Conservation (phyloP, 345 rosid genomes). For the Odontarrhena argentea region DNA sequence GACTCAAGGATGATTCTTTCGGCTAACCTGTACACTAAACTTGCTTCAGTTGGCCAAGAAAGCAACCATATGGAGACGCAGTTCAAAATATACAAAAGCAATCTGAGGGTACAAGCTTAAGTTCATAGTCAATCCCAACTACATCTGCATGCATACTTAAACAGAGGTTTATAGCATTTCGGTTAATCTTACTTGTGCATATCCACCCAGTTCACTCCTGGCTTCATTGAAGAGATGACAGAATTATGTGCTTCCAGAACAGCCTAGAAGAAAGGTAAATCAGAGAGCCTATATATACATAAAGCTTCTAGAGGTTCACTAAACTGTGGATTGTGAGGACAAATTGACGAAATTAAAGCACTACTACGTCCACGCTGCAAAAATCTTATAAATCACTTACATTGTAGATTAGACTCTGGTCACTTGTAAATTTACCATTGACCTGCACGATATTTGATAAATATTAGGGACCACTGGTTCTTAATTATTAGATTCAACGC, state of each 20-base stretch:
- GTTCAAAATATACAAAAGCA: not conserved
- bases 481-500: not conserved
- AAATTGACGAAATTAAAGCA: conserved; percentile 2
- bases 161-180: not conserved
- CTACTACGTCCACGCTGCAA: conserved; percentile 11
- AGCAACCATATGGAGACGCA: conserved; percentile 12
- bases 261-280: conserved; percentile 53
- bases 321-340: not conserved
- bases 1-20: conserved; percentile 77
- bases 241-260: conserved; percentile 85
- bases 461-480: conserved; percentile 24
- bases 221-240: conserved; percentile 80
- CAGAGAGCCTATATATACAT: conserved; percentile 6
- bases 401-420: conserved; percentile 75
- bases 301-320: conserved; percentile 9
- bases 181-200: conserved; percentile 82
- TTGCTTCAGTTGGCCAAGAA: conserved; percentile 30
- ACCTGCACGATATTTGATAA: conserved; percentile 56
- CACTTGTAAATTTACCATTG: conserved; percentile 87
- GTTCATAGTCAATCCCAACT: conserved; percentile 10
- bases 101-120: conserved; percentile 3
- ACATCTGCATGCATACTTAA: conserved; percentile 7
- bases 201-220: conserved; percentile 86
- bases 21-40: conserved; percentile 61
- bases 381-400: conserved; percentile 50